Base-by-base conservation (phyloP, 306 rosid species). In the Trifolium fragiferum region DNA sequence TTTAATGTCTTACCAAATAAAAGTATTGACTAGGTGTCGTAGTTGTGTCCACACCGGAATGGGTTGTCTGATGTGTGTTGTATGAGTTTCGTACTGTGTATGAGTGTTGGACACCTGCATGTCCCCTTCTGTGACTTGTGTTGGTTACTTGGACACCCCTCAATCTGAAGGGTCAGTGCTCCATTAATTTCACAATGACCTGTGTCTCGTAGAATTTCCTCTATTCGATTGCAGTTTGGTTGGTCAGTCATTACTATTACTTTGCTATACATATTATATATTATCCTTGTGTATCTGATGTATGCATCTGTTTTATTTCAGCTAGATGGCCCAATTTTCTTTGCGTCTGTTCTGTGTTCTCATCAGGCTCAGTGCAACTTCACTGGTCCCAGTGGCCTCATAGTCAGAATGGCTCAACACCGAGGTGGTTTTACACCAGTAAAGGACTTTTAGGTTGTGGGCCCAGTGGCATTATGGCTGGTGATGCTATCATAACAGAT, bases 391-490 rank as follows among this genome's bases (percentile, higher is more conserved):
- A 92, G 80, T 90, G 96, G 97, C 97, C 97, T 79, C 88, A 90
- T 84, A 85, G 77, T 90, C 92, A 89, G 82, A 89, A 76, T 78
- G 84, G 82, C 67, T 55, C 87, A 65, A 77, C 83, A 23, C 84
- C 93, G 11, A 94, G 88, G 76, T 94, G 99, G 99, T 94, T 94
- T 78, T 81, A 83, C 83, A 92, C 99, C n/a, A 94, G 99, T 84
- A 92, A 92, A 83, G 99, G 99, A 66, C 92, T 89, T 55, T 81
- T 94, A 82, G 99, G 99, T 62, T 96, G 96, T 70, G 99, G 97
- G 78, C 99, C 99, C 53, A 94, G 99, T 82, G 99, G 99, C 68
- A 94, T 94, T 69, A 92, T 94, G 97, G 97, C 96, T 54, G 99
- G 97, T 78, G 99, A 94, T 84, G 99, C 96, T 63, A 94, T 94